These are phyloP conservation scores for Agaricus blazei DNA, from an alignment of 768 basidiomycete species.

Conservation along the genomic window DNA sequence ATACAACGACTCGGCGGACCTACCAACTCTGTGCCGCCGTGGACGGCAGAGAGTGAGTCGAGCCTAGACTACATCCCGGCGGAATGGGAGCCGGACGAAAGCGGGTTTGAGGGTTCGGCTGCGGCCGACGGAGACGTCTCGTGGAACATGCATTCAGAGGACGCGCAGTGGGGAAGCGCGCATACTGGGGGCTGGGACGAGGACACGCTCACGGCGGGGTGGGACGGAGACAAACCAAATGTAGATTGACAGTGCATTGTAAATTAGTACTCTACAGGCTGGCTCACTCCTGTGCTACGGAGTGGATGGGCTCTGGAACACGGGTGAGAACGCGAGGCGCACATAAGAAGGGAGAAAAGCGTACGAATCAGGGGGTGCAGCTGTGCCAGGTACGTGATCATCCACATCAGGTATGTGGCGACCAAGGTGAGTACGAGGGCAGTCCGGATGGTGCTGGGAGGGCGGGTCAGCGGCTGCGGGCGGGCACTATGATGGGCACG, in stretches of 20 bases:
- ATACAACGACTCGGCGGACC: conserved; percentile 40
- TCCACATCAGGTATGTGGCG: conserved; percentile 95
- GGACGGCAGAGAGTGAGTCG: conserved; percentile 25
- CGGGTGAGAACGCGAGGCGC: background rate
- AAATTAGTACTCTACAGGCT: conserved; percentile 18
- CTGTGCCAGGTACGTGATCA: conserved; percentile 94
- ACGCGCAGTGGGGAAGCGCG: conserved; percentile 15
- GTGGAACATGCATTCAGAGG: conserved; percentile 30
- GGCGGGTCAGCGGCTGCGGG: background rate
- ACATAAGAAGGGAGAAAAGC: conserved; percentile 15
- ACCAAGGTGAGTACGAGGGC: conserved; percentile 71
- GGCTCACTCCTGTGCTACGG: conserved; percentile 12
- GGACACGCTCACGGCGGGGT: conserved; percentile 31
- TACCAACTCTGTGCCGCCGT: conserved; percentile 20
- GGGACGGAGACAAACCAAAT: conserved; percentile 34
- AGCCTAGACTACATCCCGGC: conserved; percentile 37
- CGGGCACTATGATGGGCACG: conserved; percentile 23
- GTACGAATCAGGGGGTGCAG: conserved; percentile 84
- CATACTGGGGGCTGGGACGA: conserved; percentile 15
- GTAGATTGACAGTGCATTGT: conserved; percentile 18
- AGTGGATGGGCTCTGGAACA: conserved; percentile 17
- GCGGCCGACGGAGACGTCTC: conserved; percentile 39
- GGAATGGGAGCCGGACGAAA: conserved; percentile 37
- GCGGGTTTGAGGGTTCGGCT: conserved; percentile 26
- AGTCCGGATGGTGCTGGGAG: conserved; percentile 76